Base-by-base conservation (phyloP, 306 rosid genomes). In the Prunus armeniaca region DNA sequence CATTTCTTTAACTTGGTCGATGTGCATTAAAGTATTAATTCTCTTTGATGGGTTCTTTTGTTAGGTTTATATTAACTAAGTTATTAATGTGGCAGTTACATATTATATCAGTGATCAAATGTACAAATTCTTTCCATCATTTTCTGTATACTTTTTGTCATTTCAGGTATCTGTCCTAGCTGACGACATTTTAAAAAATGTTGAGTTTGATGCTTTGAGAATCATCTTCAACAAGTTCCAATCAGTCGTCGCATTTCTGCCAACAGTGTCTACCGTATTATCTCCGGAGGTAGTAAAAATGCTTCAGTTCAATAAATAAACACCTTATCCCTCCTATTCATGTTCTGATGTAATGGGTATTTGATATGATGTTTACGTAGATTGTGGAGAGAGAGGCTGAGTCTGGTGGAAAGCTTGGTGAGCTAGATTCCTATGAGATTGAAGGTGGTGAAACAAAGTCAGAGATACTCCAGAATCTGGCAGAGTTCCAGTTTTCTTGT, bases 391-490 rank as follows among this genome's bases (percentile, higher is more conserved):
- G 80, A 71, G 99, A 95, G 83, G 52, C 93, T 75, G 99, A 92
- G 85, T 57, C 96, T 67, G 97, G 98, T 45, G 99, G 99, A 56
- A 85, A 46, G 65, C 89, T 95, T 74, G 93, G 97, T 22, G 99
- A 90, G 17, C 80, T 95, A 74, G 99, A 95, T 72, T 82, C 88
- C 7, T 95, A 95, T 78, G 99, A 95, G 90, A 82, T 95, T 81
- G 99, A 95, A 89, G 97, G 97, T 72, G 99, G 97, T 11, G 99
- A 95, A 71, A 87, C 99, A 27, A 95, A 95, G 85, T 83, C 93
- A 58, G 99, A 92, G 82, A 60, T 95, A 80, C 96, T 95, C 79
- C 97, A 95, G 82, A 95, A 95, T 84, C 87, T 95, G 81, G 13
- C 97, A 1, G 99, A 95, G 90, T 95, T 89, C 87, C 97, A 95